phyloP scores from a whole-genome alignment of 371 early-diverging fungal species.

The Mortierella sp. region DNA sequence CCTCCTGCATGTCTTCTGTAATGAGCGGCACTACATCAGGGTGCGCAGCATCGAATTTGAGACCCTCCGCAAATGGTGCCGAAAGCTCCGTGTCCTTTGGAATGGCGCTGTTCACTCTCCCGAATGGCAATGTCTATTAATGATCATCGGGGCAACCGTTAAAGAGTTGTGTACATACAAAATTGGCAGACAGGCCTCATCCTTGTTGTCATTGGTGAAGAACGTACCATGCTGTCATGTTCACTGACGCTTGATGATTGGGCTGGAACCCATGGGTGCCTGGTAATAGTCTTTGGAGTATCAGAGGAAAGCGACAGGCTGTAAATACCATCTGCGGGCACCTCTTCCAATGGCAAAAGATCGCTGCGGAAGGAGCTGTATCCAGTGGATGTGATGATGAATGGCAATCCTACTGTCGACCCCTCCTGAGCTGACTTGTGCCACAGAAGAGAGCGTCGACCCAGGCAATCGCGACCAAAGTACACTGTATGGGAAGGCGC shows the following conservation, averaged over 20 bases:
- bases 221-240: conserved; percentile 21
- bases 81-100: conserved; percentile 56
- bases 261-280: conserved; percentile 58
- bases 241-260: background rate
- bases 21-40: conserved; percentile 54
- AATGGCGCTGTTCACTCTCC: conserved; percentile 61
- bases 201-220: background rate
- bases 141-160: background rate
- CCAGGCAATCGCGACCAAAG: conserved; percentile 89
- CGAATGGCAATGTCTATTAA: conserved; percentile 64
- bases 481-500: conserved; percentile 66
- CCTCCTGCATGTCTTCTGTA: conserved; percentile 49
- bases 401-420: conserved; percentile 17
- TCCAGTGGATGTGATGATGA: conserved; percentile 72
- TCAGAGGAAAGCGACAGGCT: conserved; percentile 61
- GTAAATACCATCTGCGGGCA: conserved; percentile 81
- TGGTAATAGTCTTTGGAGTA: conserved; percentile 11
- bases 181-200: background rate
- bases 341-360: conserved; percentile 70
- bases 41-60: conserved; percentile 41
- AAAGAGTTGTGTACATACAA: background rate
- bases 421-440: conserved; percentile 45
- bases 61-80: conserved; percentile 27
- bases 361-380: conserved; percentile 30
- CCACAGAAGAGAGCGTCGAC: conserved; percentile 86